A percentile compares a stretch with the other conserved stretches of the same genome.
Evolutionary conservation across 1,284 basidiomycete genomes (phyloP).

Genomic region (Ganoderma lucidum): DNA sequence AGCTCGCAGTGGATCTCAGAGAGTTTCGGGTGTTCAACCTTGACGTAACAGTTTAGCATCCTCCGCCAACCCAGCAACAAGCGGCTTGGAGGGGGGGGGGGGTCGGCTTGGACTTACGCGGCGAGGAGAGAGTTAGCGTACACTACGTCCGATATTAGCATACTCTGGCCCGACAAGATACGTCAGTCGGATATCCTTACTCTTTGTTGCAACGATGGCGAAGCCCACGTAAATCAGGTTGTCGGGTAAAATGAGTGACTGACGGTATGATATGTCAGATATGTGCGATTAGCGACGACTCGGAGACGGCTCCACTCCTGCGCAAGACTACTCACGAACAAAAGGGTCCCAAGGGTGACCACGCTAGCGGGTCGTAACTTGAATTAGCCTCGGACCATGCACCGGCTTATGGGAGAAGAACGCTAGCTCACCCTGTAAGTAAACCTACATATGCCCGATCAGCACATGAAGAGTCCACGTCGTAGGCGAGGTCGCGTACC

Average conservation of each 20-base stretch:
- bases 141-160: conserved; percentile 5
- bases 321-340: conserved; percentile 10
- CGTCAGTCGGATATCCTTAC: not conserved
- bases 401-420: not conserved
- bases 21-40: conserved; percentile 20
- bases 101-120: conserved; percentile 9
- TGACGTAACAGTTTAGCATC: too few relatives aligned
- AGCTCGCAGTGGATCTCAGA: not conserved
- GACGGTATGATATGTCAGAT: too few relatives aligned
- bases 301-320: not conserved
- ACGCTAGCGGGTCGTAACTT: not conserved
- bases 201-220: conserved; percentile 19
- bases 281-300: not conserved
- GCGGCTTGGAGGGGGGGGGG: too few relatives aligned
- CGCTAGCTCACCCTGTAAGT: conserved; percentile 14
- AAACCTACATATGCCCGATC: not conserved
- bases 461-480: not conserved
- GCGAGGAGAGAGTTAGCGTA: conserved; percentile 27
- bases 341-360: conserved; percentile 7
- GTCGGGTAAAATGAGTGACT: conserved; percentile 16
- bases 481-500: not conserved
- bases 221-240: conserved; percentile 20
- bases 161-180: not conserved
- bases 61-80: too few relatives aligned
- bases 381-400: too few relatives aligned